Evolutionary conservation across 805 yeast species (phyloP).

Genomic region (Lipomyces kockii): DNA sequence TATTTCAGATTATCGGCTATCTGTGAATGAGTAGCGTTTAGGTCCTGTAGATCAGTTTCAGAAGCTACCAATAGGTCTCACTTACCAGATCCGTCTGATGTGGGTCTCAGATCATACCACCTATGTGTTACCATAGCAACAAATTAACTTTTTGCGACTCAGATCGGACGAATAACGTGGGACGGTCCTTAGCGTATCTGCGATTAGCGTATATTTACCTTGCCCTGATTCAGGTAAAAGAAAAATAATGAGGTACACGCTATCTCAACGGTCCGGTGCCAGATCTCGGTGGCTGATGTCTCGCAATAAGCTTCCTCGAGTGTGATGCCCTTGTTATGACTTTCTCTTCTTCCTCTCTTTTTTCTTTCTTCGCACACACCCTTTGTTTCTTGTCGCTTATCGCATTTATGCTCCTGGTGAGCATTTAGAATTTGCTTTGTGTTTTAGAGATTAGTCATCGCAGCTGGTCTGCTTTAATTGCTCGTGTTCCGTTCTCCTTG

Average conservation of each 20-base stretch:
- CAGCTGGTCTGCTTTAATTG: slow-evolving; percentile 34
- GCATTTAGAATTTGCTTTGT: slow-evolving; percentile 6
- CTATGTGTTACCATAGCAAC: neutral
- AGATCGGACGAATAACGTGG: neutral
- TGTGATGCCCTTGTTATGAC: neutral
- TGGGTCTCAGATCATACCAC: neutral
- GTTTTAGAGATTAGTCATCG: slow-evolving; percentile 4
- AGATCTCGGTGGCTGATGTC: slow-evolving; percentile 2
- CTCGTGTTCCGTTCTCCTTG: slow-evolving; percentile 15
- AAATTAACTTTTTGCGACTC: neutral
- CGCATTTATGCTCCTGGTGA: slow-evolving; percentile 8
- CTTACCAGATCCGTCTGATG: neutral
- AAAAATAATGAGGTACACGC: neutral
- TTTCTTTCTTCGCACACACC: slow-evolving; percentile 9
- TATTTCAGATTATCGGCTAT: neutral
- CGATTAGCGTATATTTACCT: neutral
- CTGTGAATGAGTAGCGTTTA: neutral
- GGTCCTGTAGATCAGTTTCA: neutral
- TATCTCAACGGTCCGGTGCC: neutral
- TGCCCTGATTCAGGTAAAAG: neutral
- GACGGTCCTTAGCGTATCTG: neutral
- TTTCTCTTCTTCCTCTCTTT: neutral
- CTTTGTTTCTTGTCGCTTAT: slow-evolving; percentile 6
- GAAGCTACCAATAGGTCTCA: neutral
- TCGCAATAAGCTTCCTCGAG: neutral